Percentiles rank a stretch among this genome's conserved stretches.
These are phyloP conservation scores for Dictyostelium purpureum DNA, from an alignment of 78 protist species.

Conservation along the genomic window DNA sequence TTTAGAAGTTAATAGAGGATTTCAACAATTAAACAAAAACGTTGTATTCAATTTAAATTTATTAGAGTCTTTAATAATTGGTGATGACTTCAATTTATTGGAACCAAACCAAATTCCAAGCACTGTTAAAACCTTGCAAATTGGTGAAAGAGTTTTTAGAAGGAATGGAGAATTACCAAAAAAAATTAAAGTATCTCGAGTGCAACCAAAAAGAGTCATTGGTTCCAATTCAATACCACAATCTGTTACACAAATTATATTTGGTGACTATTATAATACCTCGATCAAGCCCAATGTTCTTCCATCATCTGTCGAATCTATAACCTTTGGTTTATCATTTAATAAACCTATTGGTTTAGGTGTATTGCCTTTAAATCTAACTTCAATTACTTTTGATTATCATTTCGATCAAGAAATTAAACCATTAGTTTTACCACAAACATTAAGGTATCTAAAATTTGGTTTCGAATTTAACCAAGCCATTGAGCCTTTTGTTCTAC, in stretches of 20 bases:
- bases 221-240: background rate
- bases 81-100: background rate
- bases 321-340: background rate
- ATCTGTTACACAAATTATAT: background rate
- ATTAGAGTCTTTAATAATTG: background rate
- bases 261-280: background rate
- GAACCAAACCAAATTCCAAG: background rate
- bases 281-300: background rate
- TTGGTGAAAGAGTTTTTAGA: too few relatives aligned
- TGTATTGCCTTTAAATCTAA: background rate
- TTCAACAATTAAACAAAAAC: slow-evolving; percentile 2
- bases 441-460: background rate
- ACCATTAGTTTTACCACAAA: background rate
- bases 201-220: too few relatives aligned
- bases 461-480: background rate
- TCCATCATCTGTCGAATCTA: background rate
- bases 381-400: background rate
- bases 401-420: background rate
- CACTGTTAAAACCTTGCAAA: background rate
- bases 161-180: too few relatives aligned
- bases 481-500: background rate
- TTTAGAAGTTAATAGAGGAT: background rate
- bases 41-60: background rate
- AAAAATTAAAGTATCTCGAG: too few relatives aligned
- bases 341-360: background rate